Evolutionary conservation across 2,329 filamentous ascomycete species (phyloP).

Genomic region (Fusarium sp.): DNA sequence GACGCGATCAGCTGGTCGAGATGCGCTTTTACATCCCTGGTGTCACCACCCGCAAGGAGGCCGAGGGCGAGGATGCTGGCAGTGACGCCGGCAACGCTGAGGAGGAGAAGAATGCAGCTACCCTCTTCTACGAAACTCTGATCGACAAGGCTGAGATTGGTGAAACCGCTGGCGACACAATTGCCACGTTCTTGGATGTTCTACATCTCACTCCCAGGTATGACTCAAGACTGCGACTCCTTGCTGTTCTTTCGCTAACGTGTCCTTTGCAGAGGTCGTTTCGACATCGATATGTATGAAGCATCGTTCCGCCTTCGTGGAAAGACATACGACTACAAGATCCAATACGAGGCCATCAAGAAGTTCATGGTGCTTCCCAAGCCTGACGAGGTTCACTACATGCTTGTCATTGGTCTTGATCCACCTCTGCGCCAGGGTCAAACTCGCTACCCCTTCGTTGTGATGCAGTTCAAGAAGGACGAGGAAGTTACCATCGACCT

Average conservation of each 20-base stretch:
- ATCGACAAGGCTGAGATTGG: constrained; percentile 99
- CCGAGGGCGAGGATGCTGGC: constrained; percentile 75
- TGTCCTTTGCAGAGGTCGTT: constrained; percentile 78
- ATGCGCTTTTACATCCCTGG: constrained; percentile 99
- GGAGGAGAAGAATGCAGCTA: constrained; percentile 92
- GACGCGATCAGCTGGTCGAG: constrained; percentile 92
- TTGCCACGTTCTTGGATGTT: constrained; percentile 96
- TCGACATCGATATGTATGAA: constrained; percentile 99
- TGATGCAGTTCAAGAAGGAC: constrained; percentile 99
- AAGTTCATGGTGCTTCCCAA: constrained; percentile 99
- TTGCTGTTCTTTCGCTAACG: constrained; percentile 2
- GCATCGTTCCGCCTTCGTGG: constrained; percentile 95
- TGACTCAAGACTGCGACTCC: constrained; percentile 7
- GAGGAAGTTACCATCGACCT: constrained; percentile 97
- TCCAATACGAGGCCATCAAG: constrained; percentile 97
- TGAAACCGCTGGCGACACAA: constrained; percentile 97
- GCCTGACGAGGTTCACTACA: constrained; percentile 95
- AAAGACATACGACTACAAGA: constrained; percentile 99
- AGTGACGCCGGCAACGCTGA: constrained; percentile 60
- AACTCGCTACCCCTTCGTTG: constrained; percentile 96
- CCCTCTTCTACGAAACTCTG: constrained; percentile 96
- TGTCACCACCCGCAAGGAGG: constrained; percentile 80
- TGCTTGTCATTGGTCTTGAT: constrained; percentile 94
- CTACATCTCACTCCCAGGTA: constrained; percentile 95
- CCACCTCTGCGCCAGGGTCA: constrained; percentile 96